phyloP scores from a whole-genome alignment of 192 early-diverging fungal genomes.

The Linnemannia exigua region DNA sequence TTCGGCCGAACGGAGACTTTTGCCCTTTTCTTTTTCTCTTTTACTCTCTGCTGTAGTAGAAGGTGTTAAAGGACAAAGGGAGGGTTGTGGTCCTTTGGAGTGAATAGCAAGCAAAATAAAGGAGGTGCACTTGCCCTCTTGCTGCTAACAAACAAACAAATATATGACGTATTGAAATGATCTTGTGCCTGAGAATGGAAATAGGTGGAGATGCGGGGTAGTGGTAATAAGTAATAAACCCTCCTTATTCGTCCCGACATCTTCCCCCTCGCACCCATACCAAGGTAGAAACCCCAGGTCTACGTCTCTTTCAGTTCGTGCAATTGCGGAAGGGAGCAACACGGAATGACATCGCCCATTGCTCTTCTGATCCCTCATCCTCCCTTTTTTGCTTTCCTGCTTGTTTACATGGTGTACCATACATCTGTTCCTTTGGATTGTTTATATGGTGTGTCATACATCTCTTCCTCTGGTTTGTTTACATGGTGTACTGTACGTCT shows the following conservation, averaged over 20 bases:
- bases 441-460: no score
- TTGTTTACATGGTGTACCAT: no score
- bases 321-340: not conserved
- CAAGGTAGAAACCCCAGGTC: not conserved
- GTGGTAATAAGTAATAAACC: not conserved
- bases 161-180: not conserved
- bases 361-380: no score
- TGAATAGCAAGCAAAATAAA: not conserved
- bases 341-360: not conserved
- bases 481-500: not conserved
- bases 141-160: not conserved
- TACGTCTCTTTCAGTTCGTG: not conserved
- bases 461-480: not conserved
- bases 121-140: not conserved
- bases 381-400: no score
- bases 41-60: not conserved
- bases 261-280: not conserved
- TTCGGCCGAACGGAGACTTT: not conserved
- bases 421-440: not conserved
- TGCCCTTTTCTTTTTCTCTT: not conserved
- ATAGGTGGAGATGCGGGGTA: not conserved
- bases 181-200: slow-evolving; percentile 1
- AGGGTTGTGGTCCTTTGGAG: not conserved
- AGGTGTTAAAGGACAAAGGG: not conserved
- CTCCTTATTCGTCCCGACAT: not conserved